Conservation (phyloP, 352 stramenopile species). For the Pythium folliculosum region DNA sequence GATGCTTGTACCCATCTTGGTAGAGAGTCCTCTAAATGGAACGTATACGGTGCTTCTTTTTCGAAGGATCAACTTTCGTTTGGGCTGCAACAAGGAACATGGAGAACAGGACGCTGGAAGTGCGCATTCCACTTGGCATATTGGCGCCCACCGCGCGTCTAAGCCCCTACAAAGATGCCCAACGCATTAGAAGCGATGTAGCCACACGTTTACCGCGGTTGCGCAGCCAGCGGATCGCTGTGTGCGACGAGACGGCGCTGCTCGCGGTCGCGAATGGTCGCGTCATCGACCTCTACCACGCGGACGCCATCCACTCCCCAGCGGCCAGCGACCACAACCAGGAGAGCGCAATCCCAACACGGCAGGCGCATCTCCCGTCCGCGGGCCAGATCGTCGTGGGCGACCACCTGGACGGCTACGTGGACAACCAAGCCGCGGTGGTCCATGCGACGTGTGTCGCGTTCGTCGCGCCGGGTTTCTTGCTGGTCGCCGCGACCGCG, state of each 20-base stretch:
- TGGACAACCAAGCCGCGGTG: neutral
- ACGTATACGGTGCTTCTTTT: too few relatives aligned
- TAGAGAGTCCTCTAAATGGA: too few relatives aligned
- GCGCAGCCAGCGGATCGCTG: constrained; percentile 33
- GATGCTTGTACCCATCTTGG: neutral
- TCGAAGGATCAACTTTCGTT: too few relatives aligned
- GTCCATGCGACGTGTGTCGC: constrained; percentile 38
- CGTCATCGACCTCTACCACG: constrained; percentile 54
- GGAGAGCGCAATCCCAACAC: neutral
- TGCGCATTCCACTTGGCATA: constrained; percentile 16
- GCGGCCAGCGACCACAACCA: neutral
- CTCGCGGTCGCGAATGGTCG: constrained; percentile 47
- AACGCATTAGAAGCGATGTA: neutral
- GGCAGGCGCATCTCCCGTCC: constrained; percentile 32
- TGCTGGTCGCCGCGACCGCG: constrained; percentile 40
- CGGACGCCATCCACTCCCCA: constrained; percentile 5
- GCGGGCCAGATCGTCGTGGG: constrained; percentile 43
- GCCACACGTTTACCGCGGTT: neutral
- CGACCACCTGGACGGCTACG: constrained; percentile 25
- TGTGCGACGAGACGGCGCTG: constrained; percentile 39
- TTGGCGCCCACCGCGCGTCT: neutral
- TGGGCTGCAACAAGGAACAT: too few relatives aligned
- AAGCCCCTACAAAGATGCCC: neutral
- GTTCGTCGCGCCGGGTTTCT: constrained; percentile 43
- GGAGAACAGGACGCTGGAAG: neutral